Evolutionary conservation across 805 yeast genomes (phyloP), one percentile per base, ranked within the genome.

Genomic region (Nematodospora valgi): DNA sequence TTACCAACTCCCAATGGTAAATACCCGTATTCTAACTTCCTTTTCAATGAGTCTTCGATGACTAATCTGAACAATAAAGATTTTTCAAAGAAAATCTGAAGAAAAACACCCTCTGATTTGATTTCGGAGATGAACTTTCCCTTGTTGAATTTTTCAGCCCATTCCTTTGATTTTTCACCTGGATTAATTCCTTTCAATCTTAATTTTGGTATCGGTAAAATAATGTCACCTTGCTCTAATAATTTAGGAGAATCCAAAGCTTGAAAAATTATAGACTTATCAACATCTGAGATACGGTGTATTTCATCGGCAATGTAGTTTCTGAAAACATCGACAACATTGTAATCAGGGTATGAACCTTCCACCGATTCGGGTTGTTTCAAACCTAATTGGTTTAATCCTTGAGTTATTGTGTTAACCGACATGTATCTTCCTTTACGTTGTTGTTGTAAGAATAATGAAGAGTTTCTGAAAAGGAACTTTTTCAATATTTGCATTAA

Each of bases 161-260:
- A 82, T 52, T 88, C 85, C 19, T 44, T 45, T 12, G 72, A 71
- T 56, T 81, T 84, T 41, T 91, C 86, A 53, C 87, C 82, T 23
- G 78, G 74, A 44, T 91, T 91, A 45, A 85, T 79, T 48, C 87
- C 84, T 59, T 91, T 74, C 51, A 95, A 76, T 51, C 70, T 55
- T 51, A 83, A 68, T 59, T 97, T 80, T 49, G 98, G 98, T 27
- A 93, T 72, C 27, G 98, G 97, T 37, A 91, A 78, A 43, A 91
- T 74, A 51, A 93, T 72, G 60, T 93, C 98, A 55, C 98, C 98
- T 53, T 91, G 82, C 41, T 88, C 96, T 47, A 84, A 64, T 26
- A 88, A 81, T 45, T 75, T 71, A 15, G 96, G 87, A 72, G 91
- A 77, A 62, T 93, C 98, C 52, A 93, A 72, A 23, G 96, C 87